These are phyloP conservation scores for Kalmanozyma brasiliensis DNA, from an alignment of 1,284 basidiomycete species.

Conservation along the genomic window DNA sequence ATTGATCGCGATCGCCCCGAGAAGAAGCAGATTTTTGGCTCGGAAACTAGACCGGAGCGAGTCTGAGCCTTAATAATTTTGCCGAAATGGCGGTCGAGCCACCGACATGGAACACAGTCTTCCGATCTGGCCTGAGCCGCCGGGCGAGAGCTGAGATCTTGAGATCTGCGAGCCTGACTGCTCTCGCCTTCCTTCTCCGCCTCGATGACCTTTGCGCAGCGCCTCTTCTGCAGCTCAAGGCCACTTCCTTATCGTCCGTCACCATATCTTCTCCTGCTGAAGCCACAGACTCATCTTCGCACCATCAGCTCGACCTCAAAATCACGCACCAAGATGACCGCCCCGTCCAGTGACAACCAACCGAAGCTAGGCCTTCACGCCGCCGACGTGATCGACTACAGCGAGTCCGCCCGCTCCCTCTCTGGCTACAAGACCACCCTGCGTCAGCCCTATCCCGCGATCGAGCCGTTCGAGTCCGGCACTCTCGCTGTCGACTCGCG, in stretches of 20 bases:
- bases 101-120: slow-evolving; percentile 15
- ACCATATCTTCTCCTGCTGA: slow-evolving; percentile 3
- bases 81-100: slow-evolving; percentile 14
- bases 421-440: slow-evolving; percentile 41
- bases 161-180: not conserved
- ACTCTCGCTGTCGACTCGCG: slow-evolving; percentile 45
- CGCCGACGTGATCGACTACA: slow-evolving; percentile 40
- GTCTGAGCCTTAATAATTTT: not conserved
- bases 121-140: slow-evolving; percentile 18
- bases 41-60: slow-evolving; percentile 2
- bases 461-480: slow-evolving; percentile 60
- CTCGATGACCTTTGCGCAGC: slow-evolving; percentile 16
- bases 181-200: slow-evolving; percentile 1
- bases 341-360: not conserved
- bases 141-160: not conserved
- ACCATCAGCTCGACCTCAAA: not conserved
- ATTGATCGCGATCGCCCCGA: no score
- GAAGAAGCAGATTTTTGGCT: not conserved
- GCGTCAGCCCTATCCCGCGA: slow-evolving; percentile 49
- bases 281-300: no score
- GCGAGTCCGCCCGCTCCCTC: slow-evolving; percentile 44
- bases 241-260: not conserved
- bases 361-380: slow-evolving; percentile 43
- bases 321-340: slow-evolving; percentile 6
- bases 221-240: not conserved